Base-by-base conservation (phyloP, 306 rosid species). In the Delonix regia region DNA sequence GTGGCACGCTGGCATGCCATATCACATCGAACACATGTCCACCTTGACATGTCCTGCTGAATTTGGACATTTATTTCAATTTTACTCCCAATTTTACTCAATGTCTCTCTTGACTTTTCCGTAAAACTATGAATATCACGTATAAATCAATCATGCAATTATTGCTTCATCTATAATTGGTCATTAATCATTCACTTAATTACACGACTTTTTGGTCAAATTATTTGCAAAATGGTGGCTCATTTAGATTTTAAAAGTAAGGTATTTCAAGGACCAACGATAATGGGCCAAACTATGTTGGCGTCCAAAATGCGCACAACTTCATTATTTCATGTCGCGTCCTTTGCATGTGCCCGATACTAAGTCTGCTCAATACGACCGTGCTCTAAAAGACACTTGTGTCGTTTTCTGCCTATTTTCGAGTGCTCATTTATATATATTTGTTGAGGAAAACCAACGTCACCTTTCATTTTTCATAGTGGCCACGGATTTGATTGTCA, bases 1-100 rank as follows among this genome's bases (percentile, higher is more conserved):
- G 52, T 66, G 75, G 61, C 59, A 30, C 22, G 57, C 55, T 66
- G 75, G 61, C 59, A 28, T 30, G 64, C 55, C 75, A 76, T 44
- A 21, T 69, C 65, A 34, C 49, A 36, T 19, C 47, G 33, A 30
- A 15, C n/a, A 0, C 7, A 18, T 25, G 41, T 75, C 51, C 77
- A 45, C 47, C 59, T 24, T 38, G 33, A 39, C 78, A 69, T 75
- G 51, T 19, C 60, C 41, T 49, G 36, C 3, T 75, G 13, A 56
- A 28, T 51, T 49, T 21, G 44, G 25, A 48, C 72, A 34, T 7
- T 7, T 12, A 3, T 9, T 19, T 60, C 42, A 5, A 9, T 42
- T 47, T 25, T 5, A 12, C 27, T 21, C 7, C 7, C 61, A 28
- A 16, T 12, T 14, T n/a, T 8, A 69, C 30, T 27, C 3, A 16